phyloP scores from a whole-genome alignment of 768 basidiomycete species.

The Lentinula guzmanii region DNA sequence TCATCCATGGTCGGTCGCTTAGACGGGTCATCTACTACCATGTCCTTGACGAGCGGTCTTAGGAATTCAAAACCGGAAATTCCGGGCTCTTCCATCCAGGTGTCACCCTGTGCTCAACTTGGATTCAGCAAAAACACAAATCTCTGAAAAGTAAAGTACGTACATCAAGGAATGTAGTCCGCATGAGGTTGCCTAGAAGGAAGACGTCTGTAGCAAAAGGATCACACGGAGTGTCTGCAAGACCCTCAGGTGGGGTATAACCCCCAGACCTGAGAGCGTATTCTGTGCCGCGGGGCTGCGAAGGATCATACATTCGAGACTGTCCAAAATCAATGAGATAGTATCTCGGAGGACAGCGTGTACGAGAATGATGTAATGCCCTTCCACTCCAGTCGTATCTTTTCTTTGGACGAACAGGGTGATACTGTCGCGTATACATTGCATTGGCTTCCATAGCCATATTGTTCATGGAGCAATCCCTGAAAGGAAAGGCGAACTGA shows the following conservation, averaged over 20 bases:
- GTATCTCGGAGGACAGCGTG: slow-evolving; percentile 24
- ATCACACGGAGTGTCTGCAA: slow-evolving; percentile 18
- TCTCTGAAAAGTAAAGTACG: background rate
- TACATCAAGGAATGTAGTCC: slow-evolving; percentile 8
- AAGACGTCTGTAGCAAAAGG: slow-evolving; percentile 41
- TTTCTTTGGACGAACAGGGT: background rate
- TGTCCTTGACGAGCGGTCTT: slow-evolving; percentile 7
- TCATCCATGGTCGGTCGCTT: slow-evolving; percentile 11
- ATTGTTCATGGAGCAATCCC: background rate
- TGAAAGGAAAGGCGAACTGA: background rate
- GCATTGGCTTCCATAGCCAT: slow-evolving; percentile 1
- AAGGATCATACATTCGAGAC: slow-evolving; percentile 21
- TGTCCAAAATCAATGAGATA: slow-evolving; percentile 35
- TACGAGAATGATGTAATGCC: slow-evolving; percentile 17
- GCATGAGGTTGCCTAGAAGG: slow-evolving; percentile 28
- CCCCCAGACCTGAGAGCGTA: slow-evolving; percentile 33
- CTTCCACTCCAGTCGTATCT: slow-evolving; percentile 4
- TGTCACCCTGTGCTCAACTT: background rate
- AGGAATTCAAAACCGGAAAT: slow-evolving; percentile 8
- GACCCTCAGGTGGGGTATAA: slow-evolving; percentile 31
- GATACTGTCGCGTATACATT: background rate
- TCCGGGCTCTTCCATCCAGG: background rate
- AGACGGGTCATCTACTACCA: background rate
- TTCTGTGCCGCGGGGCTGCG: slow-evolving; percentile 19
- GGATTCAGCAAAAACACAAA: background rate